A percentile compares a stretch with the other conserved stretches of the same genome.
Conservation (phyloP, 345 rosid genomes). For the Populus davidiana region DNA sequence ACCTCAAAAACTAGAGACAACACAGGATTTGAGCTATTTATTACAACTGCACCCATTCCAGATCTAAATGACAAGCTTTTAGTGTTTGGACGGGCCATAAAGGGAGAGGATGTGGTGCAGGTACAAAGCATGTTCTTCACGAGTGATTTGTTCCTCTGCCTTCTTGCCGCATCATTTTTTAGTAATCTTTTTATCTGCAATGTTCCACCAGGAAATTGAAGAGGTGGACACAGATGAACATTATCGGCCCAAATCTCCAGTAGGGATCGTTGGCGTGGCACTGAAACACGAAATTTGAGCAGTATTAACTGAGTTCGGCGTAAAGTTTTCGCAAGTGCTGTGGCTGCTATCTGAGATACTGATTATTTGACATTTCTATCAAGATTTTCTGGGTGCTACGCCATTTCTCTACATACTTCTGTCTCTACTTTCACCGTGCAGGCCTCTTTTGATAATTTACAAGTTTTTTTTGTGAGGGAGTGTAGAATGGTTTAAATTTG, state of each 20-base stretch:
- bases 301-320: background rate
- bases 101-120: slow-evolving; percentile 87
- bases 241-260: slow-evolving; percentile 67
- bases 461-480: background rate
- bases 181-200: background rate
- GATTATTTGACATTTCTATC: background rate
- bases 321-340: background rate
- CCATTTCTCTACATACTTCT: background rate
- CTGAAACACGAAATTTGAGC: slow-evolving; percentile 54
- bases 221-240: slow-evolving; percentile 95
- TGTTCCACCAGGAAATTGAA: slow-evolving; percentile 70
- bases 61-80: slow-evolving; percentile 64
- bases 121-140: slow-evolving; percentile 27
- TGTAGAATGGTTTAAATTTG: background rate
- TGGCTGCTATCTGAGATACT: background rate
- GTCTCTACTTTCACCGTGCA: background rate
- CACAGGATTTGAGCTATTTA: slow-evolving; percentile 61
- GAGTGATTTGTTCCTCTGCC: background rate
- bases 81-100: slow-evolving; percentile 75
- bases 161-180: slow-evolving; percentile 13
- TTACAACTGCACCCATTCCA: slow-evolving; percentile 87
- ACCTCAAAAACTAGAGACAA: slow-evolving; percentile 52
- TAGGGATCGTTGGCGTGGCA: slow-evolving; percentile 50
- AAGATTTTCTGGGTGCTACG: background rate
- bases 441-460: background rate